Conservation (phyloP, 371 early-diverging fungal genomes). For the Caulochytrium protostelioides region DNA sequence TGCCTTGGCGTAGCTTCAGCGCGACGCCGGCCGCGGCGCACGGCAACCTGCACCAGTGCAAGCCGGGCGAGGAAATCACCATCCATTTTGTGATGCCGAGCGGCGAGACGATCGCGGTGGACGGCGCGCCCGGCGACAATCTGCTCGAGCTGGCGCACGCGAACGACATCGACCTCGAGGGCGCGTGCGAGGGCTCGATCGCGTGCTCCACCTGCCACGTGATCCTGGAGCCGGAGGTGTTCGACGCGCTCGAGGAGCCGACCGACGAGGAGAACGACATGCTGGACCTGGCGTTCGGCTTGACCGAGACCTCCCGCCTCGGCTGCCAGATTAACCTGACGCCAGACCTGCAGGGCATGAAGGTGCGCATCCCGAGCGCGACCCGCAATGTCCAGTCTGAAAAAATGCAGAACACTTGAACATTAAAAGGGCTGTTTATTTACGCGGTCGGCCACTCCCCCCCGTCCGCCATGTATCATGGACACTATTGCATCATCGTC, state of each 20-base stretch:
- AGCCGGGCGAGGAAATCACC: too few species aligned
- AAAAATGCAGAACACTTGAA: too few species aligned
- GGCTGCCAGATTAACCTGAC: slow-evolving; percentile 89
- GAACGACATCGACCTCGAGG: slow-evolving; percentile 90
- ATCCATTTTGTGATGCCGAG: slow-evolving; percentile 29
- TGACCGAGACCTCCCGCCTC: slow-evolving; percentile 90
- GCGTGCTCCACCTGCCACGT: slow-evolving; percentile 91
- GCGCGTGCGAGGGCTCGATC: slow-evolving; percentile 96
- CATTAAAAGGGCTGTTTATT: too few species aligned
- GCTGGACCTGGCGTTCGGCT: slow-evolving; percentile 94
- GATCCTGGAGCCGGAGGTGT: slow-evolving; percentile 65
- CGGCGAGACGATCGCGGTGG: slow-evolving; percentile 49
- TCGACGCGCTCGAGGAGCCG: slow-evolving; percentile 72
- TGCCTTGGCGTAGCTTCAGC: too few species aligned
- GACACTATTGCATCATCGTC: too few species aligned
- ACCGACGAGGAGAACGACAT: slow-evolving; percentile 98
- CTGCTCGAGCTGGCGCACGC: slow-evolving; percentile 88
- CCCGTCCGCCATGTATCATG: too few species aligned
- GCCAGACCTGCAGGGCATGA: slow-evolving; percentile 65
- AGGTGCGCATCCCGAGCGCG: slow-evolving; percentile 78
- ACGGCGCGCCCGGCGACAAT: slow-evolving; percentile 62
- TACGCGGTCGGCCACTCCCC: too few species aligned
- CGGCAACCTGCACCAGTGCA: neutral
- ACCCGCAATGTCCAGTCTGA: slow-evolving; percentile 64
- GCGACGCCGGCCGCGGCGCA: too few species aligned